phyloP scores from a whole-genome alignment of 768 basidiomycete species.

The Agaricus subrufescens region DNA sequence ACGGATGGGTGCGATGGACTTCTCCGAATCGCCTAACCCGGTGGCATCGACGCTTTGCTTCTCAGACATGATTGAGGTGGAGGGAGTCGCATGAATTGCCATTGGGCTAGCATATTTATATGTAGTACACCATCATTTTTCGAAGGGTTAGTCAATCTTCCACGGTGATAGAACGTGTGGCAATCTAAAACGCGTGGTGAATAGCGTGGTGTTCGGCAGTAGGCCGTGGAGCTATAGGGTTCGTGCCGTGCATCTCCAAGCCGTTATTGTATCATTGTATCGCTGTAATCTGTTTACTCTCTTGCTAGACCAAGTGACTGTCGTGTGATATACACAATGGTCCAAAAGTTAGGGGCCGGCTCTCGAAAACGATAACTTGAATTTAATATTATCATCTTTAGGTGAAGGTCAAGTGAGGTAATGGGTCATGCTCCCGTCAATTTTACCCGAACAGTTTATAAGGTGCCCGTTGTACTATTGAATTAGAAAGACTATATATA shows the following conservation, averaged over 20 bases:
- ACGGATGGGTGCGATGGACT: neutral
- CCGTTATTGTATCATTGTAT: neutral
- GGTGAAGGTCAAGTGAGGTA: too few species aligned
- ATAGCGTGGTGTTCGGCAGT: constrained; percentile 7
- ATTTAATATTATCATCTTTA: too few species aligned
- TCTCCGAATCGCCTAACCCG: constrained; percentile 1
- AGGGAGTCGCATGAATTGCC: neutral
- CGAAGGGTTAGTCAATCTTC: neutral
- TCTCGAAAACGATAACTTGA: too few species aligned
- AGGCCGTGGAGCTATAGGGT: neutral
- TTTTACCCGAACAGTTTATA: too few species aligned
- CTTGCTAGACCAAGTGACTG: too few species aligned
- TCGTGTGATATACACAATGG: too few species aligned
- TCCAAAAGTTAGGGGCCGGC: too few species aligned
- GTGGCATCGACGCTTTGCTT: neutral
- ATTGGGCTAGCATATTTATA: neutral
- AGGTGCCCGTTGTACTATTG: too few species aligned
- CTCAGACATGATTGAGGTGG: neutral
- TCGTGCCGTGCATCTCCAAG: neutral
- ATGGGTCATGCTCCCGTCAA: too few species aligned
- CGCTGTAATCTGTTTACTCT: neutral
- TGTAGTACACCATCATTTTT: neutral
- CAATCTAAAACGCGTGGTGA: neutral
- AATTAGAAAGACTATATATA: too few species aligned
- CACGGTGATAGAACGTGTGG: constrained; percentile 1